Conservation (phyloP, 192 early-diverging fungal genomes). For the Helicostylum pulchrum region DNA sequence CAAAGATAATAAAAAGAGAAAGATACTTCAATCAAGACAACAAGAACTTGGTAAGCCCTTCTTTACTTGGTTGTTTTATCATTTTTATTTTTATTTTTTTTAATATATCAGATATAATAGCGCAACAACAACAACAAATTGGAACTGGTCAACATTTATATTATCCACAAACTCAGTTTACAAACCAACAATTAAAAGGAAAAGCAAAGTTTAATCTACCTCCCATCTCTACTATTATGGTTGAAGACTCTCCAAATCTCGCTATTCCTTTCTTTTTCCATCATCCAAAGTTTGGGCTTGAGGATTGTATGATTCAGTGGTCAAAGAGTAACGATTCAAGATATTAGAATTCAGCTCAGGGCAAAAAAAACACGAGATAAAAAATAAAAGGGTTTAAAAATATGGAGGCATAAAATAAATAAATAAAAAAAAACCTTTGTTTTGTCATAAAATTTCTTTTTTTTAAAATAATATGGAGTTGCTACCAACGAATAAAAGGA, state of each 20-base stretch:
- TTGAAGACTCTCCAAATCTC: background rate
- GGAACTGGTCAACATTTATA: background rate
- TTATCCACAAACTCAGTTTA: too few species aligned
- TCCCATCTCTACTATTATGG: conserved; percentile 1
- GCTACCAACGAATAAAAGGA: too few species aligned
- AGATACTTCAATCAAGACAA: background rate
- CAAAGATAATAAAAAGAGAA: conserved; percentile 13
- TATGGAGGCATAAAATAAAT: too few species aligned
- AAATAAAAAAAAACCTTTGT: too few species aligned
- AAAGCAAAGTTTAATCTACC: conserved; percentile 1
- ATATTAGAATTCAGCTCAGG: too few species aligned
- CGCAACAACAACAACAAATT: background rate
- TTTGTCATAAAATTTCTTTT: too few species aligned
- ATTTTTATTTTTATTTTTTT: too few species aligned
- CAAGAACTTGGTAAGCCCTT: background rate
- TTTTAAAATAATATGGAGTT: too few species aligned
- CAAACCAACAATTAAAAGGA: background rate
- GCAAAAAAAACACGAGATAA: too few species aligned
- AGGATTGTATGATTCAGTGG: background rate
- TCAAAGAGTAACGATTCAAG: background rate
- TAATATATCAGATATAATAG: too few species aligned
- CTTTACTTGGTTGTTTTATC: background rate
- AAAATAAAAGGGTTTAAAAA: too few species aligned
- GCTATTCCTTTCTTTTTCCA: conserved; percentile 9
- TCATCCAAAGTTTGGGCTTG: conserved; percentile 8